phyloP scores from a whole-genome alignment of 148 eudicot genomes.

The Tetragonia tetragonoides region DNA sequence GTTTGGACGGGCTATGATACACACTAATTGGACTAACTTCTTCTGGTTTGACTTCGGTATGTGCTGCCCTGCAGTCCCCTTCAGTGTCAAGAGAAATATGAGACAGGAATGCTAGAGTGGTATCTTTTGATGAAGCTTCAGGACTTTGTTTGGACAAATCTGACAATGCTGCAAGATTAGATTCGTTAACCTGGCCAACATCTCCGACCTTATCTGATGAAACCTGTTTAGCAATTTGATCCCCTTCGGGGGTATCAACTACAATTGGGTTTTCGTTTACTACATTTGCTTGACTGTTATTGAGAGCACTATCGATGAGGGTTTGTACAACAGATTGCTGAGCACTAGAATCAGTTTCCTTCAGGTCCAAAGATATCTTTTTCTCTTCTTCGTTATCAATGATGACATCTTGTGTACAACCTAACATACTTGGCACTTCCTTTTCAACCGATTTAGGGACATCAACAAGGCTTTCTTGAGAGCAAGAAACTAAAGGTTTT shows the following conservation, averaged over 20 bases:
- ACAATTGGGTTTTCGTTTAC: conserved; percentile 6
- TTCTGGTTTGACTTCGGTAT: conserved; percentile 4
- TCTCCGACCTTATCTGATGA: conserved; percentile 18
- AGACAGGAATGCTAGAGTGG: conserved; percentile 3
- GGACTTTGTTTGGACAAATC: conserved; percentile 5
- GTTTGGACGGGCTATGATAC: conserved; percentile 21
- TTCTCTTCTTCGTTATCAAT: conserved; percentile 19
- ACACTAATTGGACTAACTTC: conserved; percentile 9
- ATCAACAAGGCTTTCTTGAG: conserved; percentile 14
- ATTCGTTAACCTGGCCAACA: conserved; percentile 16
- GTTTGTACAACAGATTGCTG: conserved; percentile 9
- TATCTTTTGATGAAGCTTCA: conserved; percentile 26
- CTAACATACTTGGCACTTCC: neutral
- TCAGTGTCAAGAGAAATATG: conserved; percentile 10
- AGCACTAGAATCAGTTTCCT: conserved; percentile 9
- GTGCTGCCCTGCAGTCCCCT: conserved; percentile 10
- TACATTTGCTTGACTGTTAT: conserved; percentile 6
- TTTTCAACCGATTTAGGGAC: conserved; percentile 24
- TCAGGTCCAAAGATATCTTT: neutral
- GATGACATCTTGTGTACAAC: conserved; percentile 18
- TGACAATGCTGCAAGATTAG: conserved; percentile 15
- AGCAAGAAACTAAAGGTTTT: conserved; percentile 9
- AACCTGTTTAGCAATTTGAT: conserved; percentile 7
- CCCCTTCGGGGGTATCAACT: conserved; percentile 13
- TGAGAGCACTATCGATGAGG: conserved; percentile 12